phyloP scores from a whole-genome alignment of 2,329 filamentous ascomycete species.

The Alternaria solani region DNA sequence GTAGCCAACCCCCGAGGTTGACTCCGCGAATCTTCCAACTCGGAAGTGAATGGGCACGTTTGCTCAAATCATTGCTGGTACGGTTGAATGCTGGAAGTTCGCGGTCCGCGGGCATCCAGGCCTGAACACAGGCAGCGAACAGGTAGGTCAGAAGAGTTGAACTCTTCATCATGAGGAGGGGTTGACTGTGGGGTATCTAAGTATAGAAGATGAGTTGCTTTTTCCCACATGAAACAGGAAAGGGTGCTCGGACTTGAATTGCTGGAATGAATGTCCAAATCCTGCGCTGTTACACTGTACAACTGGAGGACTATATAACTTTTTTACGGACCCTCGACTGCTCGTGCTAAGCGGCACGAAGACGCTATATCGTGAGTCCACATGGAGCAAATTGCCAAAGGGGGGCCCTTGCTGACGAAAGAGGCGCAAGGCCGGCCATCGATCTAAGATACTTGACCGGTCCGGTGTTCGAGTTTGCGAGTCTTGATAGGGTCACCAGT shows the following conservation, averaged over 20 bases:
- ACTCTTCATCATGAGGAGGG: not conserved
- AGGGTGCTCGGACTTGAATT: not conserved
- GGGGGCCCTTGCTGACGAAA: not conserved
- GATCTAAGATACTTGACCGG: not conserved
- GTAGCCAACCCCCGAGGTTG: slow-evolving; percentile 62
- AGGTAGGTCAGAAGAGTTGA: slow-evolving; percentile 7
- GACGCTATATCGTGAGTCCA: not conserved
- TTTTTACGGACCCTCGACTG: not conserved
- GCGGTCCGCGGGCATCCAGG: slow-evolving; percentile 16
- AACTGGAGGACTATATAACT: slow-evolving; percentile 2
- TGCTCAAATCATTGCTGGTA: slow-evolving; percentile 9
- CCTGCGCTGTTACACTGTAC: not conserved
- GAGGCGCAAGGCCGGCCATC: not conserved
- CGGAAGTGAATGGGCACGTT: slow-evolving; percentile 11
- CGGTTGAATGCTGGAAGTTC: slow-evolving; percentile 14
- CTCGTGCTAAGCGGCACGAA: not conserved
- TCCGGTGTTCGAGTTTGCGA: not conserved
- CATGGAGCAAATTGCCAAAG: not conserved
- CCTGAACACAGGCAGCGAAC: slow-evolving; percentile 13
- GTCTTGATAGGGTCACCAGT: not conserved
- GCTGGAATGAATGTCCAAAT: not conserved
- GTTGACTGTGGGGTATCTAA: not conserved
- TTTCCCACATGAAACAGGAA: not conserved
- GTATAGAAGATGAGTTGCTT: slow-evolving; percentile 1
- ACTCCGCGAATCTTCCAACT: slow-evolving; percentile 62